phyloP scores from a whole-genome alignment of 768 basidiomycete genomes.

The Macrolepiota albuminosa region DNA sequence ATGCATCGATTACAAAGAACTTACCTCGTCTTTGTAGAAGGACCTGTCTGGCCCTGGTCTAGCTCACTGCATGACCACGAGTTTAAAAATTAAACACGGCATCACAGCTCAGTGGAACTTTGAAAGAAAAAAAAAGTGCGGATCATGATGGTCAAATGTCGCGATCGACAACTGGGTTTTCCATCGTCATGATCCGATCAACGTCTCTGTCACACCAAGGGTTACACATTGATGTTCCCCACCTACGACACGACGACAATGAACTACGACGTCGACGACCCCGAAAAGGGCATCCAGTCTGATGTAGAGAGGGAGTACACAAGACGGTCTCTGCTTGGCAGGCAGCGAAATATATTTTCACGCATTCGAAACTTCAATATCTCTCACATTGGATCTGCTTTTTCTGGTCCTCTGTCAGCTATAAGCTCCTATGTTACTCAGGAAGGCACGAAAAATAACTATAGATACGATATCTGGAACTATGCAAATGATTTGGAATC shows the following conservation, averaged over 20 bases:
- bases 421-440: constrained; percentile 10
- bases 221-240: neutral
- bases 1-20: neutral
- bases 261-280: constrained; percentile 14
- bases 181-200: neutral
- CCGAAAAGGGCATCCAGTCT: constrained; percentile 4
- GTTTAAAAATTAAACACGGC: neutral
- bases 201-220: neutral
- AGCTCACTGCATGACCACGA: neutral
- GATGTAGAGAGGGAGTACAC: constrained; percentile 2
- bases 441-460: constrained; percentile 3
- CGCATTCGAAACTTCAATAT: constrained; percentile 21
- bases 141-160: no score
- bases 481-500: constrained; percentile 13
- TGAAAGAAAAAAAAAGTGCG: no score
- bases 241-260: constrained; percentile 3
- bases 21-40: neutral
- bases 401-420: constrained; percentile 16
- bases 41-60: no score
- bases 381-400: constrained; percentile 18
- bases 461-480: constrained; percentile 6
- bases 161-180: no score
- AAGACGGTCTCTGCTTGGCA: neutral
- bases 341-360: constrained; percentile 13
- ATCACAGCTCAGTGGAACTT: neutral